These are phyloP conservation scores for Phyllosticta capitalensis DNA, from an alignment of 2,329 filamentous ascomycete species.

Conservation along the genomic window DNA sequence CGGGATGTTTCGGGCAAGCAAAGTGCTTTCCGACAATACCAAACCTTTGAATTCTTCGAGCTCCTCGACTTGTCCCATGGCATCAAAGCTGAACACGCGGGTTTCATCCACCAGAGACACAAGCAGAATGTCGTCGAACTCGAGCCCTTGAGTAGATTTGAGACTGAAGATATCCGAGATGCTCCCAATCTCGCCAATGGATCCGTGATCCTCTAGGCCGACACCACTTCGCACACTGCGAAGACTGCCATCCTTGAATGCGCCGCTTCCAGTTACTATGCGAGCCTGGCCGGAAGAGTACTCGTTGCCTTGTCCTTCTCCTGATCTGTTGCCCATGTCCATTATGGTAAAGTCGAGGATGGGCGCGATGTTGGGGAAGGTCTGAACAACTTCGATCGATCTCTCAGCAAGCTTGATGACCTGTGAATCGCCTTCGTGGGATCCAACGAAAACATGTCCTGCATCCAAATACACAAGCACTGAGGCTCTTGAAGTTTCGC, in stretches of 20 bases:
- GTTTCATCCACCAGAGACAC: slow-evolving; percentile 79
- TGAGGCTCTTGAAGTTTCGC: slow-evolving; percentile 64
- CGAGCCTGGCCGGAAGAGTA: slow-evolving; percentile 93
- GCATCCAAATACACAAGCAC: slow-evolving; percentile 68
- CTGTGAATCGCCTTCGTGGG: slow-evolving; percentile 87
- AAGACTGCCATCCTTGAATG: slow-evolving; percentile 78
- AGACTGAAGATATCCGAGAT: slow-evolving; percentile 66
- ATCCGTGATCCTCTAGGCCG: slow-evolving; percentile 76
- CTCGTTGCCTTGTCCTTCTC: slow-evolving; percentile 70
- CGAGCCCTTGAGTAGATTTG: slow-evolving; percentile 39
- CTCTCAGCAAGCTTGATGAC: slow-evolving; percentile 57
- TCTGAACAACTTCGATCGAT: slow-evolving; percentile 60
- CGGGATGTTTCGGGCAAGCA: slow-evolving; percentile 59
- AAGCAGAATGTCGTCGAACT: slow-evolving; percentile 59
- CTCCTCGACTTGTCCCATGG: slow-evolving; percentile 75
- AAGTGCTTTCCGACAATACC: slow-evolving; percentile 57
- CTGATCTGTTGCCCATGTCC: slow-evolving; percentile 83
- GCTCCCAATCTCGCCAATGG: slow-evolving; percentile 68
- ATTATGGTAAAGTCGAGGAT: slow-evolving; percentile 91
- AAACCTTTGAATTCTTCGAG: slow-evolving; percentile 66
- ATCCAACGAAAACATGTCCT: slow-evolving; percentile 73
- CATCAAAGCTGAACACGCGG: slow-evolving; percentile 67
- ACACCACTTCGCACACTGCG: slow-evolving; percentile 90
- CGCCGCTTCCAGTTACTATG: slow-evolving; percentile 86
- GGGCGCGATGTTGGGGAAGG: slow-evolving; percentile 74